Conservation (phyloP, 306 rosid species). For the Cajanus cajan region DNA sequence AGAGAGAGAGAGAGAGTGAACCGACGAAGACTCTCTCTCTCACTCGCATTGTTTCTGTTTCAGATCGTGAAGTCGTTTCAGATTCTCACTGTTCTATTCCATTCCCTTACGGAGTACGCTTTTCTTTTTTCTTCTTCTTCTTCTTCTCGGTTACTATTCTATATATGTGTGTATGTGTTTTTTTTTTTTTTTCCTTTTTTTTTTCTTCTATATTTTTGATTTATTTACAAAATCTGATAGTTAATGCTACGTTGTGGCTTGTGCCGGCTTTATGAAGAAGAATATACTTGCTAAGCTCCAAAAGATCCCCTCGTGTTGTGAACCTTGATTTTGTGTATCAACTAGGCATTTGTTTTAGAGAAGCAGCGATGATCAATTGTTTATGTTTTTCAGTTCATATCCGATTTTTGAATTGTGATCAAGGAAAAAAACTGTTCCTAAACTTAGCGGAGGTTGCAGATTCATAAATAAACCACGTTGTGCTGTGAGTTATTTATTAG, state of each 20-base stretch:
- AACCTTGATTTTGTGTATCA: background rate
- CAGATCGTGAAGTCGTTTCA: slow-evolving; percentile 38
- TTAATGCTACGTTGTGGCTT: slow-evolving; percentile 20
- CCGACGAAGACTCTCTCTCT: background rate
- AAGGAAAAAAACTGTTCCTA: slow-evolving; percentile 23
- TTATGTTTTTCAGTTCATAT: slow-evolving; percentile 21
- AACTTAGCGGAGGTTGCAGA: slow-evolving; percentile 24
- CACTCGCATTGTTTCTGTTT: slow-evolving; percentile 9
- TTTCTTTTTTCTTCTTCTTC: background rate
- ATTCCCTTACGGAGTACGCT: slow-evolving; percentile 26
- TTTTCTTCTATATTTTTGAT: no score
- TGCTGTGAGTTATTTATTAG: background rate
- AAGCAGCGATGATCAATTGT: slow-evolving; percentile 17
- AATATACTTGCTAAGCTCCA: slow-evolving; percentile 8
- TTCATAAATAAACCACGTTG: background rate
- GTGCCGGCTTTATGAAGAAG: slow-evolving; percentile 14
- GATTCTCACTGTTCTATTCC: slow-evolving; percentile 48
- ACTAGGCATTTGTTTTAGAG: background rate
- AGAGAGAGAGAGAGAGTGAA: background rate
- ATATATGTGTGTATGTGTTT: background rate
- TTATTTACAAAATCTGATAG: slow-evolving; percentile 15
- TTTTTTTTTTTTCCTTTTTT: background rate
- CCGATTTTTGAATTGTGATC: slow-evolving; percentile 11
- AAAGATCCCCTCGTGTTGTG: slow-evolving; percentile 5
- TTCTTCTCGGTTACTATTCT: slow-evolving; percentile 12